These are phyloP conservation scores for Syzygium oleosum DNA, from an alignment of 345 rosid genomes.

Conservation along the genomic window DNA sequence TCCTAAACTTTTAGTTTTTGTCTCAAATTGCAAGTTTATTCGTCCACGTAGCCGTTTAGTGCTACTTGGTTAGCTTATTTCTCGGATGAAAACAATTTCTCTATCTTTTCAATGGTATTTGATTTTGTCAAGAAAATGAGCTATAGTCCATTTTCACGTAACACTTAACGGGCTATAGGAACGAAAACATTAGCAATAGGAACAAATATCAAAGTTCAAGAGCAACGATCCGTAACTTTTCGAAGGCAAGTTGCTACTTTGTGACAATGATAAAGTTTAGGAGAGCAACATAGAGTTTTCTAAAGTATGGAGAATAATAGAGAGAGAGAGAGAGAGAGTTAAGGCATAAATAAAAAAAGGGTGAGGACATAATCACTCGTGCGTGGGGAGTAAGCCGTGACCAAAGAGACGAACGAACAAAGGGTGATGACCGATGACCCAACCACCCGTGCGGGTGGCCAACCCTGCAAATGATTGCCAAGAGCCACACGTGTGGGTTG, in stretches of 20 bases:
- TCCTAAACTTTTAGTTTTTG: neutral
- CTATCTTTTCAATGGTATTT: neutral
- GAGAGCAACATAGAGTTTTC: neutral
- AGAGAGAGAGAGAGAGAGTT: neutral
- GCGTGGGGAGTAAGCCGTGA: neutral
- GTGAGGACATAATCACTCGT: neutral
- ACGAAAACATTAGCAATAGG: neutral
- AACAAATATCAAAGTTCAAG: neutral
- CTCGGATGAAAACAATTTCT: neutral
- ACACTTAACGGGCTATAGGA: neutral
- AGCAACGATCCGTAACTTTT: neutral
- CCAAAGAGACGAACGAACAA: neutral
- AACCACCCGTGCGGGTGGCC: slow-evolving; percentile 6
- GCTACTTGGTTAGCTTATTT: neutral
- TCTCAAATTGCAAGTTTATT: neutral
- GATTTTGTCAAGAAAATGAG: neutral
- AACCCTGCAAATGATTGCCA: neutral
- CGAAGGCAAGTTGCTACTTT: neutral
- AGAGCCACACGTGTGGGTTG: neutral
- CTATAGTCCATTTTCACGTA: neutral
- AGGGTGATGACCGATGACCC: neutral
- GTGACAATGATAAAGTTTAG: neutral
- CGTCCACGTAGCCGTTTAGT: neutral
- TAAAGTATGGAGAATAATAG: neutral
- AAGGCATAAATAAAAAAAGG: neutral